Base-by-base conservation (phyloP, 208 protist genomes). In the Leishmania major region DNA sequence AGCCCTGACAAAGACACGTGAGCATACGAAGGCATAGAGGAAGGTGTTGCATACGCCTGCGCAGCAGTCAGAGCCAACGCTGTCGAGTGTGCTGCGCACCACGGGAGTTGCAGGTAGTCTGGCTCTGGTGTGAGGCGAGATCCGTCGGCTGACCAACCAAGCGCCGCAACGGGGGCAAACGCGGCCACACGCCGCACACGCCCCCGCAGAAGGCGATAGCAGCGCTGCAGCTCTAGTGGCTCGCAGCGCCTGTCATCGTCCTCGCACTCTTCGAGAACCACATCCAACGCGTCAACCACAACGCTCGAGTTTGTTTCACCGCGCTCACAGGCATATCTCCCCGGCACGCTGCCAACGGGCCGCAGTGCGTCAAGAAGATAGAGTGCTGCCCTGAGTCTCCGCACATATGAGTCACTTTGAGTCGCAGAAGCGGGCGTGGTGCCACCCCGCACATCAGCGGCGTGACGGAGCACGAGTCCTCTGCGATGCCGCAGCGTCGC, bases 401-500 rank as follows among this genome's bases (percentile, higher is more conserved):
- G 47, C 10, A 25, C n/a, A 2, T 59, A 43, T n/a, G 49, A 6
- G 31, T 75, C 71, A 59, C 13, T 40, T 10, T n/a, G 28, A 19
- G 31, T 11, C n/a, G 71, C 22, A 3, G 10, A 15, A 75, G 43
- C 47, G 15, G 71, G 11, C 2, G 28, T 13, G 13, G 49, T 40
- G 17, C 6, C n/a, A 22, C 71, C 4, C 47, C 25, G 45, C 3
- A 40, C 4, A 13, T 75, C 71, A 40, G 25, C 17, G 25, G n/a
- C 31, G 47, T 59, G 49, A 28, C 49, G 47, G n/a, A 64, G 37
- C 40, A 69, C 35, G 11, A 78, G 57, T 53, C 31, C 75, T 66
- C 57, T 55, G 40, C 59, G 75, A 40, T 75, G 43, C 43, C 43
- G 71, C 71, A 75, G 71, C n/a, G 71, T n/a, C 49, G 71, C 71